phyloP scores from a whole-genome alignment of 768 basidiomycete species.

The Suillus subalutaceus region DNA sequence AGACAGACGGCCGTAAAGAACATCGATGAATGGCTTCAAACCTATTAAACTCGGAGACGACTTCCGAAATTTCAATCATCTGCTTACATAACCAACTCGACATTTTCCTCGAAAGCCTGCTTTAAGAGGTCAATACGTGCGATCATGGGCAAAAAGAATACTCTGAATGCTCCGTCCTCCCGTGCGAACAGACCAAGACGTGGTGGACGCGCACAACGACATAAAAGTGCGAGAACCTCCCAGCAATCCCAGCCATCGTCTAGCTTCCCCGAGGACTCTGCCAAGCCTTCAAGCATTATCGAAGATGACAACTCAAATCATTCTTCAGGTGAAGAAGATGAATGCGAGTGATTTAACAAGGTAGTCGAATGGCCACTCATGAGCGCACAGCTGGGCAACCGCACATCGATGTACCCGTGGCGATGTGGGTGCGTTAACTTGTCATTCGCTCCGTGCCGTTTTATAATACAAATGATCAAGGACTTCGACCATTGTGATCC shows the following conservation, averaged over 20 bases:
- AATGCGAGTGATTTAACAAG: constrained; percentile 26
- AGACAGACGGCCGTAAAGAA: constrained; percentile 66
- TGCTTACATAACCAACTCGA: constrained; percentile 2
- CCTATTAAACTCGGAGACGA: neutral
- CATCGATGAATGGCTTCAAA: constrained; percentile 42
- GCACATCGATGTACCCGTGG: constrained; percentile 74
- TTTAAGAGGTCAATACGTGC: neutral
- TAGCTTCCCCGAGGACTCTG: constrained; percentile 27
- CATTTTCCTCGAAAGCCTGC: neutral
- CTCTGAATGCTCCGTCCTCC: constrained; percentile 2
- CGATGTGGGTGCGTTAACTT: constrained; percentile 85
- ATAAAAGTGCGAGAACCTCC: neutral
- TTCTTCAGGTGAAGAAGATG: constrained; percentile 32
- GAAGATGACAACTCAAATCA: constrained; percentile 45
- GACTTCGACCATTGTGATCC: constrained; percentile 99
- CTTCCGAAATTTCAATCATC: neutral
- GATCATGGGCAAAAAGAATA: constrained; percentile 14
- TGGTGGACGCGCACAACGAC: constrained; percentile 7
- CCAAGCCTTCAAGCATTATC: constrained; percentile 61
- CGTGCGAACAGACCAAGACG: neutral
- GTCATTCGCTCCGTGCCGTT: neutral
- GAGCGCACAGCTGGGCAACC: constrained; percentile 13
- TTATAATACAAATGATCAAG: constrained; percentile 39
- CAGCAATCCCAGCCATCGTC: neutral
- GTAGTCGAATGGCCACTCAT: neutral